These are phyloP conservation scores for Pseudogymnoascus sp. DNA, from an alignment of 2,329 filamentous ascomycete genomes.

Conservation along the genomic window DNA sequence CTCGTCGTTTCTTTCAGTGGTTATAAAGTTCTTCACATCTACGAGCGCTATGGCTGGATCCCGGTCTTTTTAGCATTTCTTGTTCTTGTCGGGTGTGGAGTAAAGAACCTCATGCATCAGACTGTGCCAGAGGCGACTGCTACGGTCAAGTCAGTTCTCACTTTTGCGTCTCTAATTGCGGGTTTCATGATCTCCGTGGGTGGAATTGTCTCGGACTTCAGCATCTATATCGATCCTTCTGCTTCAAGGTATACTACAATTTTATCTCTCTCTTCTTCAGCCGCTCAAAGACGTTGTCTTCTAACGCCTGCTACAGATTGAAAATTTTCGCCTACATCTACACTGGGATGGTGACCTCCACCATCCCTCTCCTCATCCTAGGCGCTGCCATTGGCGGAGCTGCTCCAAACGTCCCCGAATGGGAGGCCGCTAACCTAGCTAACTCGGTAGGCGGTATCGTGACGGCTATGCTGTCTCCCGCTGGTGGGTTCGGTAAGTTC, in stretches of 20 bases:
- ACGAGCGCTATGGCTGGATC: conserved; percentile 50
- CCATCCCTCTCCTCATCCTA: conserved; percentile 52
- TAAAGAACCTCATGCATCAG: conserved; percentile 41
- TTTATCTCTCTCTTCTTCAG: conserved; percentile 18
- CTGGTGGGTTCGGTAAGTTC: conserved; percentile 54
- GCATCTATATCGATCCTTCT: conserved; percentile 51
- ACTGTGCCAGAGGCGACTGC: conserved; percentile 32
- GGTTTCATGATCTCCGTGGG: conserved; percentile 58
- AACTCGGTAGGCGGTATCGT: conserved; percentile 51
- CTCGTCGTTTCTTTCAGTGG: conserved; percentile 56
- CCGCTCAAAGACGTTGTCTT: neutral
- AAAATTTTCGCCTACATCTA: conserved; percentile 49
- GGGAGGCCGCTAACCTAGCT: conserved; percentile 45
- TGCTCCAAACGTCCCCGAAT: conserved; percentile 43
- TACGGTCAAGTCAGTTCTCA: conserved; percentile 40
- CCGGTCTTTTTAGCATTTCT: conserved; percentile 46
- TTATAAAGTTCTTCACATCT: conserved; percentile 48
- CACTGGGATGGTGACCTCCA: conserved; percentile 45
- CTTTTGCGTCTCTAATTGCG: conserved; percentile 53
- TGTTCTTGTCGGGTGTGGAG: conserved; percentile 48
- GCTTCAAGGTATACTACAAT: conserved; percentile 36
- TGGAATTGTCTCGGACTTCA: conserved; percentile 50
- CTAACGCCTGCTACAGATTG: conserved; percentile 20
- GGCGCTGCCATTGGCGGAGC: conserved; percentile 58
- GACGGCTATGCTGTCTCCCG: conserved; percentile 49